Evolutionary conservation across 2,329 filamentous ascomycete genomes (phyloP), one percentile per base, ranked within the genome.

Genomic region (Colletotrichum lupini): DNA sequence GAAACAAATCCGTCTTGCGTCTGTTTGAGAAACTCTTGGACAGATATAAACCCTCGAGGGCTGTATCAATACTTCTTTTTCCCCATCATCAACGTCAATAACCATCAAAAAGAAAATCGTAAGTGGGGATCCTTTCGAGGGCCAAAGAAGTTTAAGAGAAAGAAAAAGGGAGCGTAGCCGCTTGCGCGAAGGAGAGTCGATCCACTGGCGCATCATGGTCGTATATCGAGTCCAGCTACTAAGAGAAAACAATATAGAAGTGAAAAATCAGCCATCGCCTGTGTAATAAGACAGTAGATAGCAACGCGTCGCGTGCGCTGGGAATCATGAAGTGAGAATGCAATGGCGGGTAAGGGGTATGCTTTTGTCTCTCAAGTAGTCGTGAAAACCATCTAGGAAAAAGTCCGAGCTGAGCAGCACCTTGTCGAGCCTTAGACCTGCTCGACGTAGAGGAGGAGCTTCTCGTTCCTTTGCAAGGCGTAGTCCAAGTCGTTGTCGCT

Each of bases 391-490:
- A 49, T 67, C 30, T 30, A 57, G 52, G 42, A 57, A 32, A 12
- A 24, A 42, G 56, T 67, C 49, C 22, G 52, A 52, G 52, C 26
- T 37, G 37, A 46, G 52, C 12, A 42, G n/a, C 37, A 28, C 22
- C 19, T 32, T 24, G 35, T n/a, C 16, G 26, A 35, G 26, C 46
- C 56, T 83, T 81, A 89, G 74, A 84, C 82, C 67, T 85, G 83
- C 76, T 92, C 90, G 37, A 94, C 92, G 76, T 91, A 94, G 30
- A 98, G 86, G 67, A 95, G 91, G 75, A 98, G 86, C 85, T 98
- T 98, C 76, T 95, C 92, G 82, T 97, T 97, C 77, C 95, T 87
- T 77, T 93, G 90, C 75, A 98, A 86, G 3, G 96, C 96, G 76
- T 90, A 88, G 76, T 95, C 92, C 65, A 98, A 85, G 81, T 98